Conservation (phyloP, 1,139 yeast genomes). For the Meyerozyma smithsonii region DNA sequence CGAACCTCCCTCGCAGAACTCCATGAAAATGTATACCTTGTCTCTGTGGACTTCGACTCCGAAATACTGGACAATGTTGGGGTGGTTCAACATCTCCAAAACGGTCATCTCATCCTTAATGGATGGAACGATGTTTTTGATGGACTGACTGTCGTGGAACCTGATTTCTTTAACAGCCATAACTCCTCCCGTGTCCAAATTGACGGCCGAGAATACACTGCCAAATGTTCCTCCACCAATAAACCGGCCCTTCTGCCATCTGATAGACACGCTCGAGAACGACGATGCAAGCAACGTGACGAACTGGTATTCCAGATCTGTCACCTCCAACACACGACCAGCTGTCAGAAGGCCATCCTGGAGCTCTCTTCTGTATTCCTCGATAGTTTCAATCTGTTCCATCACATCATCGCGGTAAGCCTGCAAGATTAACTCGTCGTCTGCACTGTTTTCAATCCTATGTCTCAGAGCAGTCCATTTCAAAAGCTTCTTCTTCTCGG, state of each 20-base stretch:
- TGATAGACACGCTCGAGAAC: constrained; percentile 82
- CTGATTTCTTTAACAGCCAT: constrained; percentile 96
- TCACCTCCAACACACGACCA: constrained; percentile 86
- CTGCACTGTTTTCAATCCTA: constrained; percentile 47
- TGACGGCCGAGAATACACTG: constrained; percentile 85
- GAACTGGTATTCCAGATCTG: constrained; percentile 83
- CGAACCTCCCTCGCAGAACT: constrained; percentile 95
- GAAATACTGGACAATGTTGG: constrained; percentile 90
- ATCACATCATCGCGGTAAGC: constrained; percentile 57
- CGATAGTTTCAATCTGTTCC: constrained; percentile 57
- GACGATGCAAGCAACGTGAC: constrained; percentile 85
- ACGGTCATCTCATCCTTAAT: constrained; percentile 97
- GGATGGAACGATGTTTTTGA: constrained; percentile 79
- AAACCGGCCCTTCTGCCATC: constrained; percentile 95
- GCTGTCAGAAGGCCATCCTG: constrained; percentile 52
- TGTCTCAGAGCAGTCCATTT: constrained; percentile 49
- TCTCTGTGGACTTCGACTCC: constrained; percentile 98
- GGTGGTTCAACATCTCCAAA: constrained; percentile 89
- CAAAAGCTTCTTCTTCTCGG: constrained; percentile 54
- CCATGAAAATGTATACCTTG: constrained; percentile 94
- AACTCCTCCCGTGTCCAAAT: constrained; percentile 91
- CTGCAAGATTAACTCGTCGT: constrained; percentile 55
- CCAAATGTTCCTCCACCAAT: constrained; percentile 98
- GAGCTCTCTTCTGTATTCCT: constrained; percentile 47
- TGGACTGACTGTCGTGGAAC: constrained; percentile 83